phyloP scores from a whole-genome alignment of 805 yeast genomes.

The Kodamaea laetipori region DNA sequence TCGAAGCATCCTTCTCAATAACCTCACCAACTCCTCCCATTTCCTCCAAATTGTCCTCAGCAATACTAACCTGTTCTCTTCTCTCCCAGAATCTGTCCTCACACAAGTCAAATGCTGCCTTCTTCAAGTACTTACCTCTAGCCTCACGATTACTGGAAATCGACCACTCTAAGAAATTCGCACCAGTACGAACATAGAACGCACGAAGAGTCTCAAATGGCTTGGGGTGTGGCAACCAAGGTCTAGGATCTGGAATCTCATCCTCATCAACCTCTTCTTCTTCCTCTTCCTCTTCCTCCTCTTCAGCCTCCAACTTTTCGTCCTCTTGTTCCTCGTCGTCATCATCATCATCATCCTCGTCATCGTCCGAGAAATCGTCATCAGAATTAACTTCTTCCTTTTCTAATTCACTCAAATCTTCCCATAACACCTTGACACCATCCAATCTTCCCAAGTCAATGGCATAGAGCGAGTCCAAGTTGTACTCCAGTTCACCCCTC shows the following conservation, averaged over 20 bases:
- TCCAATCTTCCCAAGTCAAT: constrained; percentile 84
- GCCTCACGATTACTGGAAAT: constrained; percentile 81
- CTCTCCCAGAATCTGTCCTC: constrained; percentile 99
- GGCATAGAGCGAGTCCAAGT: constrained; percentile 81
- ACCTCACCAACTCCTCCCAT: constrained; percentile 89
- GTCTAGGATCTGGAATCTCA: constrained; percentile 85
- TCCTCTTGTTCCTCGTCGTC: constrained; percentile 60
- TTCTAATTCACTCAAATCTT: constrained; percentile 64
- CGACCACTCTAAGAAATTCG: constrained; percentile 89
- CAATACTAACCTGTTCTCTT: constrained; percentile 84
- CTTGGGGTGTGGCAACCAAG: constrained; percentile 97
- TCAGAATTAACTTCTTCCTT: constrained; percentile 60
- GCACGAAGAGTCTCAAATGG: constrained; percentile 83
- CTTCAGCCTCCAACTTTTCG: constrained; percentile 61
- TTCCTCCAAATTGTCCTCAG: constrained; percentile 89
- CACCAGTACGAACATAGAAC: constrained; percentile 84
- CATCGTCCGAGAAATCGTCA: constrained; percentile 55
- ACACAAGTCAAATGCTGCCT: constrained; percentile 84
- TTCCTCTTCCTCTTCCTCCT: constrained; percentile 67
- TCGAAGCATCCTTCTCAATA: constrained; percentile 66
- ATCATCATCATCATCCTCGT: constrained; percentile 65
- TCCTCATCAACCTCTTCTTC: constrained; percentile 62
- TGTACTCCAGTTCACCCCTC: constrained; percentile 80
- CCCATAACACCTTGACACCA: constrained; percentile 90
- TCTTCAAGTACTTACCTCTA: constrained; percentile 87